These are phyloP conservation scores for Zalaria obscura DNA, from an alignment of 2,329 filamentous ascomycete genomes.

Conservation along the genomic window DNA sequence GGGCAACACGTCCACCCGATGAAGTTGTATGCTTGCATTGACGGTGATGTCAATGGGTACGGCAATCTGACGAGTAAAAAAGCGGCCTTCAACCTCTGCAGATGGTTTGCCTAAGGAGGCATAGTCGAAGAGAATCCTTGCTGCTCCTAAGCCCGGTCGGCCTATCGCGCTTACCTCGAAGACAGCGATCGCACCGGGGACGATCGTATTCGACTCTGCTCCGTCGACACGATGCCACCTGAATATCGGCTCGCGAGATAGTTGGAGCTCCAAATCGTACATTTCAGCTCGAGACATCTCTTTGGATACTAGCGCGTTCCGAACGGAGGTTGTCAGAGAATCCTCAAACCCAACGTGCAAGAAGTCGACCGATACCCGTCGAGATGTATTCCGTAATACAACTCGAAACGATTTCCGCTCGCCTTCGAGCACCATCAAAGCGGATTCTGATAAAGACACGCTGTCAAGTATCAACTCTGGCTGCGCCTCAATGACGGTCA, in stretches of 20 bases:
- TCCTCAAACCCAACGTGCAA: conserved; percentile 81
- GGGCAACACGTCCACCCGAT: conserved; percentile 64
- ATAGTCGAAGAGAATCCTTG: conserved; percentile 6
- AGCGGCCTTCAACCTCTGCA: conserved; percentile 55
- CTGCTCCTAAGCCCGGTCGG: conserved; percentile 52
- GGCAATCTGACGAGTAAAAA: conserved; percentile 72
- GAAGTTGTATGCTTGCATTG: conserved; percentile 76
- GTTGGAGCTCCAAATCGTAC: conserved; percentile 72
- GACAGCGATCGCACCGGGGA: conserved; percentile 10
- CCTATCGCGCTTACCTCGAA: conserved; percentile 51
- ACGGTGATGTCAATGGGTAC: conserved; percentile 78
- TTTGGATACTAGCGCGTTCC: conserved; percentile 59
- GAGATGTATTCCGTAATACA: conserved; percentile 65
- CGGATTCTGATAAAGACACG: conserved; percentile 66
- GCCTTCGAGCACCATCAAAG: conserved; percentile 85
- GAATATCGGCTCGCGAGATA: conserved; percentile 45
- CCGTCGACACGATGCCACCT: conserved; percentile 42
- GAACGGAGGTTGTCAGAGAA: conserved; percentile 66
- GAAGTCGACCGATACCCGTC: conserved; percentile 60
- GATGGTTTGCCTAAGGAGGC: conserved; percentile 59
- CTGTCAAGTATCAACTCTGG: conserved; percentile 64
- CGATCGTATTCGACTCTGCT: conserved; percentile 38
- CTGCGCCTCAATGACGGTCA: conserved; percentile 68
- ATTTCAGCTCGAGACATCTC: conserved; percentile 66
- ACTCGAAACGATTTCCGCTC: conserved; percentile 67